Percentiles rank a stretch among this genome's conserved stretches.
Evolutionary conservation across 2,329 filamentous ascomycete genomes (phyloP).

Genomic region (Arthrobotrys megalospora): DNA sequence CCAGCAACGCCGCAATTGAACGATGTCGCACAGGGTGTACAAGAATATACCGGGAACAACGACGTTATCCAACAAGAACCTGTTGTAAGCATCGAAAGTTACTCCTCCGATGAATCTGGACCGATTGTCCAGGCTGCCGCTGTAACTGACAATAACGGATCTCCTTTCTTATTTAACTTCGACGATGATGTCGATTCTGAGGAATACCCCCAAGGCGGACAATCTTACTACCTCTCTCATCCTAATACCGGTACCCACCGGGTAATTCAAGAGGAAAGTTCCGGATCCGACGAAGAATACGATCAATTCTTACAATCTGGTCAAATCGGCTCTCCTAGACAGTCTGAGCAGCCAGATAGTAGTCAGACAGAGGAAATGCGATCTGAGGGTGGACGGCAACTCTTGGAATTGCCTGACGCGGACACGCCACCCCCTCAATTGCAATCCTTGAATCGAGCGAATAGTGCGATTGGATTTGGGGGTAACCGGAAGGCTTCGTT

Average conservation of each 20-base stretch:
- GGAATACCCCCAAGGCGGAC: not conserved
- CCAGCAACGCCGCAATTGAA: not conserved
- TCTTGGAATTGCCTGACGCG: not conserved
- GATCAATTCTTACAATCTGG: not conserved
- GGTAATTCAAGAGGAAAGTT: not conserved
- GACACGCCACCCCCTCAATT: not conserved
- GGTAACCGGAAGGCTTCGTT: not conserved
- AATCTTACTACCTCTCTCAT: constrained; percentile 3
- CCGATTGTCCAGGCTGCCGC: not conserved
- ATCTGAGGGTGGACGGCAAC: not conserved
- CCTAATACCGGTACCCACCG: not conserved
- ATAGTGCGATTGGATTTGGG: not conserved
- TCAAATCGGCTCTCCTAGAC: not conserved
- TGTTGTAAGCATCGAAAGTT: not conserved
- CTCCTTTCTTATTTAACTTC: not conserved
- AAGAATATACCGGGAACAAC: no score
- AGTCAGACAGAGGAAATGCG: constrained; percentile 6
- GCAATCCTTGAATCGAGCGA: not conserved
- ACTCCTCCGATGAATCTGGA: no score
- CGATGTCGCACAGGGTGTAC: not conserved
- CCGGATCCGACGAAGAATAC: constrained; percentile 9
- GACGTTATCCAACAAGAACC: not conserved
- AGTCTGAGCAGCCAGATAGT: constrained; percentile 26
- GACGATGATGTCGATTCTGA: no score
- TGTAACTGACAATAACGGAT: not conserved